Base-by-base conservation (phyloP, 2,329 filamentous ascomycete genomes). In the Grosmannia clavigera region DNA sequence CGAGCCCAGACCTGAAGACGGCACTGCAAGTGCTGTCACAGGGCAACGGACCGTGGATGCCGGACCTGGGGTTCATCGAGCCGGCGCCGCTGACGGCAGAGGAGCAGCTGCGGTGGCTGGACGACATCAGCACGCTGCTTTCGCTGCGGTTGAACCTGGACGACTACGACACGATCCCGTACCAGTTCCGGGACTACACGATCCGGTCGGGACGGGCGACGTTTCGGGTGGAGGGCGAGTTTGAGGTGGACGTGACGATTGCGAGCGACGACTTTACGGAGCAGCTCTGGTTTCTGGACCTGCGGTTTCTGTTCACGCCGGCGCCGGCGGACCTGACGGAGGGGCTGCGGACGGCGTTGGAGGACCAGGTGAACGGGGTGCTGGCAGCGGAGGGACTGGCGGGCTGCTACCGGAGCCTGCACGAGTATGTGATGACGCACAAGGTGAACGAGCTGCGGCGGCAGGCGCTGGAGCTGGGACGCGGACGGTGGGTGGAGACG, bases 281-380 rank as follows among this genome's bases (percentile, higher is more conserved):
- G 59, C 92, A 95, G 67, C 95, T 95, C 69, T 96, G 88, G 79
- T 96, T 97, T 69, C 88, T 97, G 63, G 92, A 97, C 70, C 85
- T 97, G 67, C 84, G 92, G 61, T 91, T 95, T 66, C 75, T 85
- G 16, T 99, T 95, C 70, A 79, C 76, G 10, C 92, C 92, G 1
- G 79, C 84, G 0, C 80, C 87, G 0, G 73, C 72, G 14, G 74
- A 77, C 56, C 68, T 95, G 9, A 78, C 86, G 0, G 82, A 86
- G 31, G 75, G 76, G 3, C 73, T 95, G 53, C 81, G 86, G 59
- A 75, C 77, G 43, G 81, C 83, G 60, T 74, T 96, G 35, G 90
- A 95, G 69, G 72, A 71, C 22, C 84, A 82, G 63, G 79, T 90
- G 43, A 96, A 99, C 69, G 78, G 81, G 19, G 77, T 82, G 7